Base-by-base conservation (phyloP, 2,329 filamentous ascomycete genomes). In the Fusarium devonianum region DNA sequence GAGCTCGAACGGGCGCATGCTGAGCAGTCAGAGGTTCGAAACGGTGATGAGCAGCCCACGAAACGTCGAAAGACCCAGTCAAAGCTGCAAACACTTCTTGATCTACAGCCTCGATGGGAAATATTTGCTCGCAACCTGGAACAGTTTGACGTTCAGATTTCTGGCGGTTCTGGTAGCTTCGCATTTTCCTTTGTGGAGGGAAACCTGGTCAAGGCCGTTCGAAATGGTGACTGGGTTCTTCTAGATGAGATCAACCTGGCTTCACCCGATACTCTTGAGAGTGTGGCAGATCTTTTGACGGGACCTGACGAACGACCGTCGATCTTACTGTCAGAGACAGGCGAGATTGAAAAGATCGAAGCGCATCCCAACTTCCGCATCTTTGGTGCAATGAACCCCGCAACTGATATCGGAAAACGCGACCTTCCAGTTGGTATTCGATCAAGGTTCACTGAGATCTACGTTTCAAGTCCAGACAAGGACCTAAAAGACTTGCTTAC, bases 361-460 rank as follows among this genome's bases (percentile, higher is more conserved):
- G 94, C 92, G 1, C 93, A 99, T 70, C 87, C 91, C 0, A 86
- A 96, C 58, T 99, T 99, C 70, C 86, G 94, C 28, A 89, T 99
- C 11, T 99, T 99, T 67, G 95, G 90, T 40, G 94, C 95, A 19
- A 99, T 99, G 94, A 99, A 99, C 67, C 94, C 94, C 21, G 94
- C 94, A 5, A 99, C 94, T 3, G 94, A 99, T 75, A 86, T 97
- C 46, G 94, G 95, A 53, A 99, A 99, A 74, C 87, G 93, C 46
- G 94, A 99, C 70, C 77, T 99, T 12, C 92, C 93, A 1, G 85
- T 90, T 44, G 92, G 93, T 2, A 84, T 97, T 32, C 82, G 93
- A 45, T 96, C 92, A 7, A 84, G 92, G 37, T 99, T 99, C 67
- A 97, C 94, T 0, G 94, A 99, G 71, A 79, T 99, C 16, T 99